Evolutionary conservation across 2,329 filamentous ascomycete genomes (phyloP), one percentile per base, ranked within the genome.

Genomic region (Zopfia rhizophila): DNA sequence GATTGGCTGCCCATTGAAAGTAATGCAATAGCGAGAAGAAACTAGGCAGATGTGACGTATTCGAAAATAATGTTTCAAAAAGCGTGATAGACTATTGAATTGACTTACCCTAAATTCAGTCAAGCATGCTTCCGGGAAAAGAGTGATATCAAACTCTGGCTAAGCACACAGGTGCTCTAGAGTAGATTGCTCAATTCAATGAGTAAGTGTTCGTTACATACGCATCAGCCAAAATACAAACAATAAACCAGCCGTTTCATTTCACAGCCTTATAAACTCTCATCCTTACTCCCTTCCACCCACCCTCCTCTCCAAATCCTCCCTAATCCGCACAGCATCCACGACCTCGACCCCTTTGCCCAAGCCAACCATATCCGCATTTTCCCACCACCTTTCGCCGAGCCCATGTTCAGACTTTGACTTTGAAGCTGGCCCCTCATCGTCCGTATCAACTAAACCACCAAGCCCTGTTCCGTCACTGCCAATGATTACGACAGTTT

Each of bases 301-400:
- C 45, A 95, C 85, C 50, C 93, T 82, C 65, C 89, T 85, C 52
- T 82, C 81, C 88, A 91, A 97, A 72, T 97, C 93, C 60, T 97
- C 92, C 38, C 88, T 86, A 13, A 96, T 82, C 37, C 90, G 81
- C 55, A 87, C 79, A 22, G 87, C 88, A 69, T 97, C 93, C 3
- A 97, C 91, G 13, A 97, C 86, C 27, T 96, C 86, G 19, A 97
- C 86, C 3, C 91, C 90, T 65, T 94, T 88, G 12, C 93, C 93
- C 45, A 92, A 79, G 2, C 93, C 92, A 17, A 95, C 91, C 48
- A 90, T 84, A 31, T 91, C 88, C 45, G 91, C 85, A 41, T 82
- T 80, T 70, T 91, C 86, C 87, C 88, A 94, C 90, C 90, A 93
- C 48, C 81, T 78, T 22, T 80, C 76, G 27, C 69, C 41, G 67